Base-by-base conservation (phyloP, 805 yeast species). In the Sugiyamaella marilandica region DNA sequence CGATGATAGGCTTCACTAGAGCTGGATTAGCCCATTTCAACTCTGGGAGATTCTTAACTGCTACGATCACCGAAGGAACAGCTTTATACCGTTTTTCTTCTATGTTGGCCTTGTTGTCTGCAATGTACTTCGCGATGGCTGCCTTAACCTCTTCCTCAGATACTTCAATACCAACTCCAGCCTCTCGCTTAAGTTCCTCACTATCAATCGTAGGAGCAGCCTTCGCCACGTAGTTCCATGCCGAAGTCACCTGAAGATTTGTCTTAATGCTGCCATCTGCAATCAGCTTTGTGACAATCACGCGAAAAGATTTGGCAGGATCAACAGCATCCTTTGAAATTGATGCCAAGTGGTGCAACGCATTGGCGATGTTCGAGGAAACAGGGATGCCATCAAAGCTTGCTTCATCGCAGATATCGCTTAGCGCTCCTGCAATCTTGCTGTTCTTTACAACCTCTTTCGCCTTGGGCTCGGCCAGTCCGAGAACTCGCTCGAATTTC, bases 21-120 rank as follows among this genome's bases (percentile, higher is more conserved):
- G 83, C 79, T 35, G 97, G 95, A 46, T 85, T 79, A 8, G 98
- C 98, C 96, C 97, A 94, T 71, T 87, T 89, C 69, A 94, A 77
- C 16, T 74, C 80, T 2, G 89, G 84, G 44, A 89, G 64, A 59
- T 76, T 79, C 76, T 87, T 89, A 56, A 87, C 80, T 44, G 82
- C 84, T 2, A 90, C 91, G 70, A 92, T 76, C 10, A 89, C 73
- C 21, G 81, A 76, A 21, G 97, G 92, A 50, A 92, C 84, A 26
- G 80, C 70, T 60, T 85, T 82, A 70, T 94, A 94, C 67, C 99
- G 80, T 67, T 85, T 81, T n/a, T 76, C 72, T 55, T 72, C 72
- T 56, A 94, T 82, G 24, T 78, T 84, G 1, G 72, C 79, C 63
- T 78, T 79, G 67, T 85, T 77, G 4, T 71, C 72, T 16, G 75